Conservation (phyloP, 2,329 filamentous ascomycete species). For the Monilinia laxa region DNA sequence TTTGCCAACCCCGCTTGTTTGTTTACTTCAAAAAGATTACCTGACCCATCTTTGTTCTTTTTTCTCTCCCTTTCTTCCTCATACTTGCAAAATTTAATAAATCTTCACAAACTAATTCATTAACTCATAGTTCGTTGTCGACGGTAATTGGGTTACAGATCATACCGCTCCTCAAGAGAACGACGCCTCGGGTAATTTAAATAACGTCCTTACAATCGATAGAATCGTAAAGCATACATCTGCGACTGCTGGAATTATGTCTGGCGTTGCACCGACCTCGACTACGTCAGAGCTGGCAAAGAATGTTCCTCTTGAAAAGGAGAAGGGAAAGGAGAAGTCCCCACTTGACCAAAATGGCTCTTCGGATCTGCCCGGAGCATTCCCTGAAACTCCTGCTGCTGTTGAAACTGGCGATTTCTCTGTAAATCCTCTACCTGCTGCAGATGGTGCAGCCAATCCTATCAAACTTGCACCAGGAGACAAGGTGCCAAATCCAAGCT, state of each 20-base stretch:
- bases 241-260: constrained; percentile 54
- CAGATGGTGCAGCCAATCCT: constrained; percentile 71
- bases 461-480: constrained; percentile 78
- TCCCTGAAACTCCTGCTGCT: constrained; percentile 68
- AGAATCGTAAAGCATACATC: constrained; percentile 58
- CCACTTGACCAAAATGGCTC: constrained; percentile 36
- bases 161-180: constrained; percentile 76
- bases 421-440: constrained; percentile 62
- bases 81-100: background rate
- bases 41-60: constrained; percentile 5
- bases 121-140: constrained; percentile 77
- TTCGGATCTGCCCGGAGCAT: constrained; percentile 62
- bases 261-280: constrained; percentile 66
- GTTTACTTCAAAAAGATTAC: constrained; percentile 19
- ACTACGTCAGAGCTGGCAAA: constrained; percentile 71
- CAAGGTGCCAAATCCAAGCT: constrained; percentile 67
- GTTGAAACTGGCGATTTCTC: constrained; percentile 46
- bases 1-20: constrained; percentile 23
- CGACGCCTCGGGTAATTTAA: constrained; percentile 80
- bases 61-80: background rate
- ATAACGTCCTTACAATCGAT: constrained; percentile 83
- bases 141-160: constrained; percentile 87
- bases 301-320: constrained; percentile 60
- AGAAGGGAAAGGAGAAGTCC: constrained; percentile 39
- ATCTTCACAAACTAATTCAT: constrained; percentile 21